Conservation (phyloP, 441 rosid species). For the Rhodomyrtus psidioides region DNA sequence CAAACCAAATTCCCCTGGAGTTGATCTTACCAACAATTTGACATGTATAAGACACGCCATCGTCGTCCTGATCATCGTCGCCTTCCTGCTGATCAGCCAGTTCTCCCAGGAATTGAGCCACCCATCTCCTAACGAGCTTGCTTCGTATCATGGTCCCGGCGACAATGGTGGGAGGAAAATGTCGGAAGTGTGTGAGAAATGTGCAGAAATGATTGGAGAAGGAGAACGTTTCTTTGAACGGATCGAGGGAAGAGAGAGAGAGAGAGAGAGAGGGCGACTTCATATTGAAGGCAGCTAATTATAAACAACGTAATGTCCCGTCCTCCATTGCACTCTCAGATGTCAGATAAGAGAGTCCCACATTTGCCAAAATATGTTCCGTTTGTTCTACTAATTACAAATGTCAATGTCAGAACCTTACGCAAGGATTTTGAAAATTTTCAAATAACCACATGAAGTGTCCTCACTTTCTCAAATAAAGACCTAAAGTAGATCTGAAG, state of each 20-base stretch:
- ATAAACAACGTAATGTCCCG: not conserved
- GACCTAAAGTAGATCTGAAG: too few relatives aligned
- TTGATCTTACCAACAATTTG: conserved; percentile 6
- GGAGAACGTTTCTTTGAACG: not conserved
- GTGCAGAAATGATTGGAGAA: not conserved
- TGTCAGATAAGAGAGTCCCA: not conserved
- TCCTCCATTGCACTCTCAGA: not conserved
- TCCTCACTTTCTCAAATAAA: too few relatives aligned
- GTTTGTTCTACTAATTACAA: not conserved
- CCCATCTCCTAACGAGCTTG: not conserved
- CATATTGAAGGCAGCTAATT: not conserved
- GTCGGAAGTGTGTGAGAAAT: not conserved
- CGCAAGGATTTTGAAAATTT: too few relatives aligned
- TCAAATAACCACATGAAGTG: too few relatives aligned
- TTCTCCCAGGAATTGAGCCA: not conserved
- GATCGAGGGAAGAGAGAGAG: not conserved
- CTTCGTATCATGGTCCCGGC: not conserved
- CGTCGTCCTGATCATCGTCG: not conserved
- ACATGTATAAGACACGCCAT: conserved; percentile 14
- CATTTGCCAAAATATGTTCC: not conserved
- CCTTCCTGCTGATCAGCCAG: not conserved
- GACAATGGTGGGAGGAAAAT: not conserved
- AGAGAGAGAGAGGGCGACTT: not conserved
- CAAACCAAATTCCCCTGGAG: conserved; percentile 35
- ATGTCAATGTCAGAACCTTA: not conserved